Base-by-base conservation (phyloP, 2,329 filamentous ascomycete genomes). In the Colletotrichum tropicicola region DNA sequence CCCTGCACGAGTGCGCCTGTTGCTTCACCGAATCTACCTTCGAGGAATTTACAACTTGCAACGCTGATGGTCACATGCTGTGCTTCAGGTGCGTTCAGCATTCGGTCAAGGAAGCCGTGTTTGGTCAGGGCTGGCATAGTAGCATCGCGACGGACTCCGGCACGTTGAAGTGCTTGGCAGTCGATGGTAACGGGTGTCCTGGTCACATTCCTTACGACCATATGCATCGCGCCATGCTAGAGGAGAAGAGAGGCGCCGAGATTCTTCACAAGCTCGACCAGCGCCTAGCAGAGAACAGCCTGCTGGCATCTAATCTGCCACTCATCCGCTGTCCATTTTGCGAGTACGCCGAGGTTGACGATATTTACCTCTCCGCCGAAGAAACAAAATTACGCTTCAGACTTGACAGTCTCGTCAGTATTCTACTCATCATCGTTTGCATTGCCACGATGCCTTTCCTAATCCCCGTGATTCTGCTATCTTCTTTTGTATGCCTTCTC, bases 321-420 rank as follows among this genome's bases (percentile, higher is more conserved):
- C 85, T 98, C 2, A 84, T 96, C 49, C 89, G 90, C 39, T 98
- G 96, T 72, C 94, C 94, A 0, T 98, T 97, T 74, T 99, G 95
- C 82, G 85, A 85, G 69, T 99, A 98, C 73, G 93, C 93, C 30
- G 96, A 98, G 80, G 85, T 94, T 25, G 93, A 98, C 76, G 90
- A 92, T 59, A 80, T 91, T 17, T 92, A 92, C 73, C 81, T 90
- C 21, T 89, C 88, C 10, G 78, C 78, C 47, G 77, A 78, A 54
- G 83, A 87, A 60, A 77, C 85, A 23, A 79, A 80, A 23, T 87
- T 90, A 74, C 86, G 82, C 45, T 75, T 92, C 60, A 86, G 86
- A 64, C 77, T 83, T 39, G 81, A 85, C 69, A 83, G 79, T 69
- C 68, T 86, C 44, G 79, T 78, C 69, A 83, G 81, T 65, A 70